Conservation (phyloP, 768 basidiomycete species). For the Antrodiella citrinella region DNA sequence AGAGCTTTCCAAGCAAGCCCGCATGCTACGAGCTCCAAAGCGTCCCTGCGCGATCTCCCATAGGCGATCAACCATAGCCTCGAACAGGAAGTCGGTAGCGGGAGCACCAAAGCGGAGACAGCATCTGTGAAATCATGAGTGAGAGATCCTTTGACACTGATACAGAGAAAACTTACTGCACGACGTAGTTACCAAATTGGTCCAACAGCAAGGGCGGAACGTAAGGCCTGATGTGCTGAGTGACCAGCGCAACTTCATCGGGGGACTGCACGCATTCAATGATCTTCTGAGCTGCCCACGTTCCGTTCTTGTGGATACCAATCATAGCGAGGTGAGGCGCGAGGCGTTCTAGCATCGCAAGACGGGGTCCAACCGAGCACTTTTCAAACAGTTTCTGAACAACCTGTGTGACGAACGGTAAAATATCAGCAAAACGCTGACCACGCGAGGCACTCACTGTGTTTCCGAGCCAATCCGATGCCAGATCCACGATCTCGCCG, state of each 20-base stretch:
- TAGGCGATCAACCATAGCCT: slow-evolving; percentile 94
- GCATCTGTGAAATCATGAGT: slow-evolving; percentile 41
- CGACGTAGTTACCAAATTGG: slow-evolving; percentile 90
- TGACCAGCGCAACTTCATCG: slow-evolving; percentile 80
- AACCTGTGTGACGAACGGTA: slow-evolving; percentile 40
- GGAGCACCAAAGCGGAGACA: slow-evolving; percentile 88
- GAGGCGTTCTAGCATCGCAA: slow-evolving; percentile 91
- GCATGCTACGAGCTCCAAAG: slow-evolving; percentile 96
- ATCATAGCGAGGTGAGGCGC: slow-evolving; percentile 93
- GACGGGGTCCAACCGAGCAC: slow-evolving; percentile 67
- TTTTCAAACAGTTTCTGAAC: slow-evolving; percentile 96
- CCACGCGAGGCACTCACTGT: slow-evolving; percentile 49
- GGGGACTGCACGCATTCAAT: slow-evolving; percentile 88
- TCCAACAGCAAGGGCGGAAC: slow-evolving; percentile 90
- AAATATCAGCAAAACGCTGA: too few species aligned
- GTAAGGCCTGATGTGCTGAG: slow-evolving; percentile 83
- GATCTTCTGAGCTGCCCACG: slow-evolving; percentile 99
- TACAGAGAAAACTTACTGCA: slow-evolving; percentile 53
- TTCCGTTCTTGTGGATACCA: slow-evolving; percentile 98
- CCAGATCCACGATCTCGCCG: slow-evolving; percentile 89
- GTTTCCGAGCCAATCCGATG: slow-evolving; percentile 98
- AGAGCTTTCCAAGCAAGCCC: slow-evolving; percentile 90
- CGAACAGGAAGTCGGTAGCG: slow-evolving; percentile 92
- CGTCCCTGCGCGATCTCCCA: slow-evolving; percentile 99
- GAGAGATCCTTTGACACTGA: too few species aligned